Evolutionary conservation across 495 filamentous ascomycete species (phyloP).

Genomic region (Chaetomium tenue): DNA sequence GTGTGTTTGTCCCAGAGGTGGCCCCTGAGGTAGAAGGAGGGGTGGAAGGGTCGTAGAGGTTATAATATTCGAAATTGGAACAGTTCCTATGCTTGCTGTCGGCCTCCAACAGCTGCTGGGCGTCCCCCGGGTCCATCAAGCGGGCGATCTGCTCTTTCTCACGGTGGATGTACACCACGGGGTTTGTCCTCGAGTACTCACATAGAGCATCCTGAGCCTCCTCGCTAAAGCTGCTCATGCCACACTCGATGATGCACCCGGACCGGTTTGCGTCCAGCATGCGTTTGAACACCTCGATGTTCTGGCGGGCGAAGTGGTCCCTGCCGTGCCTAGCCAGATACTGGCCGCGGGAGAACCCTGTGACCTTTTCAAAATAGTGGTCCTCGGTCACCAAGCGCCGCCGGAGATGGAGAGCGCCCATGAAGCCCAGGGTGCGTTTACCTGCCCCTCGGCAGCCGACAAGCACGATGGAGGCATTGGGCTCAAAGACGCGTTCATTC

Average conservation of each 20-base stretch:
- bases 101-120: constrained; percentile 52
- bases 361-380: constrained; percentile 64
- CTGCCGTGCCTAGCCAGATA: constrained; percentile 62
- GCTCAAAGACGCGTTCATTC: constrained; percentile 53
- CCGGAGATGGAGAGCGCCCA: constrained; percentile 68
- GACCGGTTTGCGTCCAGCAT: constrained; percentile 64
- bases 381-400: constrained; percentile 71
- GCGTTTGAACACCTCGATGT: constrained; percentile 60
- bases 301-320: constrained; percentile 59
- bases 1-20: constrained; percentile 33
- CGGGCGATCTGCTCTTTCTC: constrained; percentile 64
- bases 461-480: constrained; percentile 68
- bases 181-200: constrained; percentile 61
- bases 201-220: constrained; percentile 59
- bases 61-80: constrained; percentile 80
- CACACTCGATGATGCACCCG: constrained; percentile 70
- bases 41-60: constrained; percentile 53
- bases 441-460: constrained; percentile 73
- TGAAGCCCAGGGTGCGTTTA: constrained; percentile 73
- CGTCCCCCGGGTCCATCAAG: constrained; percentile 61
- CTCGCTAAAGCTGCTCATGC: constrained; percentile 53
- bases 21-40: constrained; percentile 15
- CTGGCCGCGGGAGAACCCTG: constrained; percentile 58
- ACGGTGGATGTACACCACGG: constrained; percentile 71
- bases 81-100: constrained; percentile 59